Evolutionary conservation across 495 filamentous ascomycete genomes (phyloP).

Genomic region (Penicillium coprophilum): DNA sequence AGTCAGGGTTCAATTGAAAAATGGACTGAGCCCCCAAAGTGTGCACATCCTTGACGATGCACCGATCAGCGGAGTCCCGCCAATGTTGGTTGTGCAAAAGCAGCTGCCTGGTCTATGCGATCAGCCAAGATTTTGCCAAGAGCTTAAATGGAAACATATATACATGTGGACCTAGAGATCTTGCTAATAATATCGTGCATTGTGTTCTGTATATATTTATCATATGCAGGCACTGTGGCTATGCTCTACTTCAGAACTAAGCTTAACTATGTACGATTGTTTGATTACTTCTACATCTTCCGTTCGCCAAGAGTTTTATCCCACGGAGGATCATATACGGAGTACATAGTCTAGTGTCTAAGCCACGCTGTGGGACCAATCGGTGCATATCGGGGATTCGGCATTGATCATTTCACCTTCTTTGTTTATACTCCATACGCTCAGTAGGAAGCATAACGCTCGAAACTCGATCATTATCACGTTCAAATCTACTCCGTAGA

Average conservation of each 20-base stretch:
- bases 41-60: not conserved
- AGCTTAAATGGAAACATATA: not conserved
- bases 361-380: conserved; percentile 23
- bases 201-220: not conserved
- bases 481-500: too few species aligned
- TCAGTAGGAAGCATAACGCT: not conserved
- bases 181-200: conserved; percentile 12
- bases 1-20: not conserved
- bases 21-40: conserved; percentile 9
- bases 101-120: conserved; percentile 20
- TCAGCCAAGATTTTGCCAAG: conserved; percentile 21
- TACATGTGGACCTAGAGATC: too few species aligned
- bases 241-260: not conserved
- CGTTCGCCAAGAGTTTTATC: not conserved
- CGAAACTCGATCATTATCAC: not conserved
- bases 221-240: conserved; percentile 1
- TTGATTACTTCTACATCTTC: not conserved
- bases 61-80: conserved; percentile 12
- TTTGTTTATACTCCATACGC: not conserved
- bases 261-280: not conserved
- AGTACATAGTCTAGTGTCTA: conserved; percentile 15
- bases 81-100: conserved; percentile 22
- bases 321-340: conserved; percentile 5
- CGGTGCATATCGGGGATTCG: conserved; percentile 3
- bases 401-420: conserved; percentile 11